Evolutionary conservation across 2,329 filamentous ascomycete species (phyloP).

Genomic region (Purpureocillium takamizusanense): DNA sequence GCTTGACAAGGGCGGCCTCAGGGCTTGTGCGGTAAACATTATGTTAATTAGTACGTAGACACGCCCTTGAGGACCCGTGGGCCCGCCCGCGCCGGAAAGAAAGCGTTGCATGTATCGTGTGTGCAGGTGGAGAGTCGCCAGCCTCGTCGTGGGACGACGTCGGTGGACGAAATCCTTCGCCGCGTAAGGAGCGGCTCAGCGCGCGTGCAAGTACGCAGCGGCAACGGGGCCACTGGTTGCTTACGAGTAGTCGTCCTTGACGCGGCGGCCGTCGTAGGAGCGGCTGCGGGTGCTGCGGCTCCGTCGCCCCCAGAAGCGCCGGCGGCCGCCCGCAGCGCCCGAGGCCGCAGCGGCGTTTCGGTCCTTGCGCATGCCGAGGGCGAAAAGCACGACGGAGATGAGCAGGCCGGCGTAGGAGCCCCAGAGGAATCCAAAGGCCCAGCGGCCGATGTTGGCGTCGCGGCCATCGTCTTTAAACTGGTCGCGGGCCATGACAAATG

Average conservation of each 20-base stretch:
- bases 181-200: not conserved
- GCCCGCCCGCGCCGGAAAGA: too few relatives aligned
- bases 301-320: not conserved
- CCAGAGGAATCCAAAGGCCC: conserved; percentile 73
- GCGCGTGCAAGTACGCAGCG: not conserved
- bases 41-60: too few relatives aligned
- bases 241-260: conserved; percentile 63
- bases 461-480: conserved; percentile 49
- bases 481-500: conserved; percentile 61
- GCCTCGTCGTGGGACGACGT: too few relatives aligned
- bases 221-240: not conserved
- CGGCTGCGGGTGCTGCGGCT: conserved; percentile 24
- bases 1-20: too few relatives aligned
- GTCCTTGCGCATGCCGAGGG: conserved; percentile 46
- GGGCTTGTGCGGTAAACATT: too few relatives aligned
- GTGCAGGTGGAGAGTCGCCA: too few relatives aligned
- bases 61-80: too few relatives aligned
- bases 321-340: conserved; percentile 12
- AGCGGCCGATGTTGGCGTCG: conserved; percentile 51
- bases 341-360: conserved; percentile 23
- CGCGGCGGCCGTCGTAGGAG: conserved; percentile 40
- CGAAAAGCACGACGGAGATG: conserved; percentile 60
- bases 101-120: too few relatives aligned
- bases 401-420: conserved; percentile 57
- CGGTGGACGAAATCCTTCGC: too few relatives aligned